phyloP scores from a whole-genome alignment of 225 moss, liverwort and hornwort genomes.

The Sphagnum tenellum region DNA sequence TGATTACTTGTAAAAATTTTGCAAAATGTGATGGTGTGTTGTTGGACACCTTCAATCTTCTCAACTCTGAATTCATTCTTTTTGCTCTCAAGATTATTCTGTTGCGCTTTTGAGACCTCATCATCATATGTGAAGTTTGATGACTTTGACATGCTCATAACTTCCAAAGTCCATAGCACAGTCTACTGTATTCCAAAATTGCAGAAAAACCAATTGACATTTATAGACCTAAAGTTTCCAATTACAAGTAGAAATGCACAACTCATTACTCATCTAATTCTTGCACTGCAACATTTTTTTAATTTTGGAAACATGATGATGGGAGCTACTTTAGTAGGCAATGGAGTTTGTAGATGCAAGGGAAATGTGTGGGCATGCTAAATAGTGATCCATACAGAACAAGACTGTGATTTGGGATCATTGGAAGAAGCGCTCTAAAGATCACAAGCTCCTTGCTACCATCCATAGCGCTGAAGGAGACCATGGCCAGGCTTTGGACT shows the following conservation, averaged over 20 bases:
- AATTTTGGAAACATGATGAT: not conserved
- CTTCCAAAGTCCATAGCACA: too few relatives aligned
- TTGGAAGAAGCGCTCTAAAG: slow-evolving; percentile 78
- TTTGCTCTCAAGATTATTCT: too few relatives aligned
- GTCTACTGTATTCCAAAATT: too few relatives aligned
- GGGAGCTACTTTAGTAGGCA: slow-evolving; percentile 32
- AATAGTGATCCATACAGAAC: slow-evolving; percentile 53
- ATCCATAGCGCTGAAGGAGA: slow-evolving; percentile 85
- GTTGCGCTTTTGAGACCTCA: too few relatives aligned
- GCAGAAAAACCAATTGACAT: too few relatives aligned
- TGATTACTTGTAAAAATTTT: slow-evolving; percentile 10
- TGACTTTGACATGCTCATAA: too few relatives aligned
- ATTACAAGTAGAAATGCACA: too few relatives aligned
- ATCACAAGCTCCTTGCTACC: slow-evolving; percentile 74
- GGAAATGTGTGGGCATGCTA: slow-evolving; percentile 59
- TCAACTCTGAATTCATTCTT: too few relatives aligned
- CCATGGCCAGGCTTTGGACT: slow-evolving; percentile 60
- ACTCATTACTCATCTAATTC: too few relatives aligned
- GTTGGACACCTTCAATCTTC: not conserved
- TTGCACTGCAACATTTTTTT: too few relatives aligned
- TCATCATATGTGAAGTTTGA: too few relatives aligned
- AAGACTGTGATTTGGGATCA: slow-evolving; percentile 38
- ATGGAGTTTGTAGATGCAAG: slow-evolving; percentile 80
- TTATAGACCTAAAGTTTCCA: too few relatives aligned
- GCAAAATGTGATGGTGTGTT: not conserved